Percentiles rank a stretch among this genome's conserved stretches.
These are phyloP conservation scores for Candida yuanshanica DNA, from an alignment of 805 yeast species.

Conservation along the genomic window DNA sequence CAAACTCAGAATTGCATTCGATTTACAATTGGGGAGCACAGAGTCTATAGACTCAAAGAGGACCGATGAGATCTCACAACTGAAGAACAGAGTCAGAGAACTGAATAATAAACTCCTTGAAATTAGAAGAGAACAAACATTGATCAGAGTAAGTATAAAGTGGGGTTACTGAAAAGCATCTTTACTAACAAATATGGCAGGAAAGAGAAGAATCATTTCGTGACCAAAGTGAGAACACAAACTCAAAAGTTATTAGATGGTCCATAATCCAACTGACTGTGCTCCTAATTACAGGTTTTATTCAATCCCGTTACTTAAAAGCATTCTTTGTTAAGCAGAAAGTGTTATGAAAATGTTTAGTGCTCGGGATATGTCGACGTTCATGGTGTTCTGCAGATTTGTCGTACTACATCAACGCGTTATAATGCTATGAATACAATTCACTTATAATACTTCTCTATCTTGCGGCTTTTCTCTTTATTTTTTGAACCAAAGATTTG, in stretches of 20 bases:
- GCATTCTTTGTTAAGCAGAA: conserved; percentile 84
- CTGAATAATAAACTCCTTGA: conserved; percentile 52
- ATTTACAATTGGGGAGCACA: conserved; percentile 63
- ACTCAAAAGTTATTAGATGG: conserved; percentile 68
- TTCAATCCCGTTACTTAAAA: conserved; percentile 75
- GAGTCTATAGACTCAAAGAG: conserved; percentile 58
- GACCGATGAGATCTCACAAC: conserved; percentile 44
- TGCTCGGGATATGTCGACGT: no score
- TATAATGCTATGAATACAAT: no score
- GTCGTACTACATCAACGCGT: no score
- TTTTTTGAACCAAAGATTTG: conserved; percentile 7
- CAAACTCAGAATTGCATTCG: conserved; percentile 66
- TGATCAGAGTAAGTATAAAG: conserved; percentile 35
- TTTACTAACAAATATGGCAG: conserved; percentile 21
- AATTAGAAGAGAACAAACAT: conserved; percentile 59
- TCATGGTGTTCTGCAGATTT: no score
- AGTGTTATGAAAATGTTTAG: conserved; percentile 13
- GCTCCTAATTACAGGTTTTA: conserved; percentile 60
- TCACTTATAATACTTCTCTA: no score
- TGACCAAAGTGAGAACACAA: conserved; percentile 71
- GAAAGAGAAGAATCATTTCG: conserved; percentile 72
- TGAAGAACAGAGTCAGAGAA: conserved; percentile 50
- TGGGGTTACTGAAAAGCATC: background rate
- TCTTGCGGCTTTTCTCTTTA: conserved; percentile 7
- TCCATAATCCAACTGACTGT: conserved; percentile 66